Percentiles rank a stretch among this genome's conserved stretches.
These are phyloP conservation scores for Lonicera japonica DNA, from an alignment of 129 eudicot species.

Conservation along the genomic window DNA sequence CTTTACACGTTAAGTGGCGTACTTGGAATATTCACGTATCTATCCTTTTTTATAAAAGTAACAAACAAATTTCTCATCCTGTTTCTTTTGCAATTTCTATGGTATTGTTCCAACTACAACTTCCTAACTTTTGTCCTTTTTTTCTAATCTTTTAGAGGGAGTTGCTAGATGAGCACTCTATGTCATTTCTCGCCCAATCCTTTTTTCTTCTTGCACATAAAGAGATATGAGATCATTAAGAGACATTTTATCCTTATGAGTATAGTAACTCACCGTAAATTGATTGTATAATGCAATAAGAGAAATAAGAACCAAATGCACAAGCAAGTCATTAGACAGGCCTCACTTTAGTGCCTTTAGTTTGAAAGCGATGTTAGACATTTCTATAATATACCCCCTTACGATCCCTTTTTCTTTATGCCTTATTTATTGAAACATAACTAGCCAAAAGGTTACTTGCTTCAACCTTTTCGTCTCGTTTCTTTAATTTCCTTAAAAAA, in stretches of 20 bases:
- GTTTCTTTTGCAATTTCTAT: background rate
- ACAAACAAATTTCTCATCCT: background rate
- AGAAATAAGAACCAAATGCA: background rate
- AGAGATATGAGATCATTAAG: background rate
- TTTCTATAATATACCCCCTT: too few relatives aligned
- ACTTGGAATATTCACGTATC: conserved; percentile 6
- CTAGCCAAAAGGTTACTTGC: too few relatives aligned
- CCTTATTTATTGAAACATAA: too few relatives aligned
- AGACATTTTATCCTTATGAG: background rate
- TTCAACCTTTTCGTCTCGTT: too few relatives aligned
- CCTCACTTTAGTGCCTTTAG: too few relatives aligned
- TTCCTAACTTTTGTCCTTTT: too few relatives aligned
- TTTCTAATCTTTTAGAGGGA: background rate
- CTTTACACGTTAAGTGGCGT: background rate
- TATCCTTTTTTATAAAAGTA: background rate
- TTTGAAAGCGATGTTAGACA: too few relatives aligned
- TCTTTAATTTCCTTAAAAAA: too few relatives aligned
- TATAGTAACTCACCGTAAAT: background rate
- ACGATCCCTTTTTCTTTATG: too few relatives aligned
- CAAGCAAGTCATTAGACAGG: background rate
- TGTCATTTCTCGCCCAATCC: background rate
- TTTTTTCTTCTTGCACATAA: background rate
- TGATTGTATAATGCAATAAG: background rate
- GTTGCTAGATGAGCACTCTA: background rate
- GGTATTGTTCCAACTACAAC: background rate